Evolutionary conservation across 2,329 filamentous ascomycete genomes (phyloP), one percentile per base, ranked within the genome.

Genomic region (Arthrobotrys iridis): DNA sequence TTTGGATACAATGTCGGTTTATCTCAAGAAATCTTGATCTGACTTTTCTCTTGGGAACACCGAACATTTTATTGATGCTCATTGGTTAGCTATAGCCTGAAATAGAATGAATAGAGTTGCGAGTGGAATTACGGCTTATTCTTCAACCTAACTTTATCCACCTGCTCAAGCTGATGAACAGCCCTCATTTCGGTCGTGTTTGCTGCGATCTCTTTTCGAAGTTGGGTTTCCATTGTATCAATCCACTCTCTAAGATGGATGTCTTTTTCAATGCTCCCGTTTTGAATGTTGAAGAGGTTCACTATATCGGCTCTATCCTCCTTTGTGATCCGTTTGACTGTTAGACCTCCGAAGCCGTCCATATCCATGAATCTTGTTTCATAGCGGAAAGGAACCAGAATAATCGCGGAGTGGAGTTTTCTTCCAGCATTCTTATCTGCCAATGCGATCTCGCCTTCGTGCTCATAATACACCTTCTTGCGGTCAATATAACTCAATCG

Each of bases 381-480:
- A 24, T 60, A 45, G 28, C 57, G 57, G 20, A 60, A 60, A 10
- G 57, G 57, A 43, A 45, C 13, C 1, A 60, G 22, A 5, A 60
- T 8, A 8, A 60, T 45, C 4, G 28, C 35, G 4, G 57, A 43
- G n/a, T 22, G n/a, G 1, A 60, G 10, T 5, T 24, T 13, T 24
- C 20, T 60, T 22, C 40, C 24, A 18, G 35, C 37, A n/a, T 40
- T 41, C 4, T n/a, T 11, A 15, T 60, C 57, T 3, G 37, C 35
- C 15, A 28, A 28, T 26, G 41, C 41, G n/a, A 46, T n/a, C 33
- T 60, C 57, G 20, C 26, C 20, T 45, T 60, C 57, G 37, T 60
- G 18, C 10, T 20, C 3, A 18, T 37, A 20, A n/a, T 60, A 60
- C 2, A 45, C 20, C 24, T 24, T 60, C 15, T 45, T n/a, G 7